Percentiles rank a stretch among this genome's conserved stretches.
Evolutionary conservation across 352 stramenopile genomes (phyloP).

Genomic region (Chrysophaeum taylorii): DNA sequence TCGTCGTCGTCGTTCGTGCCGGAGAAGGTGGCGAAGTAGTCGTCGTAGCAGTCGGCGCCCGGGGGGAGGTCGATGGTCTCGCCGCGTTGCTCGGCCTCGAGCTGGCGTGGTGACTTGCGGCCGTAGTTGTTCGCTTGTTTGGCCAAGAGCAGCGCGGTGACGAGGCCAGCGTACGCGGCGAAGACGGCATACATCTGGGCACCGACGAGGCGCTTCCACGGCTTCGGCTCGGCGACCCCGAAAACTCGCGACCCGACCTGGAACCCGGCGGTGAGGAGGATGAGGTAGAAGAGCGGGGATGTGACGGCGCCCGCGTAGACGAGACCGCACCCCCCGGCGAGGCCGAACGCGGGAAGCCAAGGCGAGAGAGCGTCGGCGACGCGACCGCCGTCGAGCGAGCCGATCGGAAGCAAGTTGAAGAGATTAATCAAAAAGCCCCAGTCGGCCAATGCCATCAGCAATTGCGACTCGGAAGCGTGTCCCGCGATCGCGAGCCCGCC

Average conservation of each 20-base stretch:
- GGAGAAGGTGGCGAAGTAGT: slow-evolving; percentile 8
- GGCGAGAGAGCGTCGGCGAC: slow-evolving; percentile 54
- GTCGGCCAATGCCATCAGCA: slow-evolving; percentile 58
- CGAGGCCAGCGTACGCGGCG: slow-evolving; percentile 50
- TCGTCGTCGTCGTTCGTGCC: neutral
- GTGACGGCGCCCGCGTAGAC: slow-evolving; percentile 17
- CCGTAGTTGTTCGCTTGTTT: slow-evolving; percentile 47
- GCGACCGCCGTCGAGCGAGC: slow-evolving; percentile 56
- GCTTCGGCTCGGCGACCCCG: slow-evolving; percentile 8
- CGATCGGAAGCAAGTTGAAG: slow-evolving; percentile 63
- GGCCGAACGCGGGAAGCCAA: slow-evolving; percentile 17
- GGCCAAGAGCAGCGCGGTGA: slow-evolving; percentile 45
- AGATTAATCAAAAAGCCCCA: slow-evolving; percentile 74
- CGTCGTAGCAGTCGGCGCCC: neutral
- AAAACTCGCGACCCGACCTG: slow-evolving; percentile 24
- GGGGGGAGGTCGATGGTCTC: neutral
- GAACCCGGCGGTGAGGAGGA: slow-evolving; percentile 43
- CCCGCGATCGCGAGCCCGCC: slow-evolving; percentile 38
- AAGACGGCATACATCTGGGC: slow-evolving; percentile 39
- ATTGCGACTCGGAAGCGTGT: slow-evolving; percentile 44
- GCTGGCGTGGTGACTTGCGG: neutral
- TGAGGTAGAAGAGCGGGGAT: slow-evolving; percentile 52
- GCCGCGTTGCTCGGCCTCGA: neutral
- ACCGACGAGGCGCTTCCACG: slow-evolving; percentile 50
- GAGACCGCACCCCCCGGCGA: slow-evolving; percentile 21